phyloP scores from a whole-genome alignment of 192 early-diverging fungal species.

The Umbelopsis vinacea region DNA sequence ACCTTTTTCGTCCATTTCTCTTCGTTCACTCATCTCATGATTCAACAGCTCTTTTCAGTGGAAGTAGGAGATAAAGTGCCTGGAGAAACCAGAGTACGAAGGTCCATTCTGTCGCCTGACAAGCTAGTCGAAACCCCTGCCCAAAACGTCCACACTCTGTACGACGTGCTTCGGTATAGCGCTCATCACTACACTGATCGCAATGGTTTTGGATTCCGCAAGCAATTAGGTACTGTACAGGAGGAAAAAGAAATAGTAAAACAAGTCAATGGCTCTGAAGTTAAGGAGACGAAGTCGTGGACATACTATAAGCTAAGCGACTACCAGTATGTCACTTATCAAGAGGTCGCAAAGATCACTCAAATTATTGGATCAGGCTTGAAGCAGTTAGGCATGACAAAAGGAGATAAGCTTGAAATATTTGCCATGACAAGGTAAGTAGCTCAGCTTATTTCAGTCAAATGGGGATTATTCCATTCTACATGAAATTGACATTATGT shows the following conservation, averaged over 20 bases:
- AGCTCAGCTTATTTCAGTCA: background rate
- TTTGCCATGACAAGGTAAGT: conserved; percentile 41
- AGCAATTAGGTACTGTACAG: conserved; percentile 61
- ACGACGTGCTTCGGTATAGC: conserved; percentile 70
- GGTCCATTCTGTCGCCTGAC: conserved; percentile 53
- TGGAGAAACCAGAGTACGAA: conserved; percentile 46
- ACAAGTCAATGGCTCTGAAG: conserved; percentile 56
- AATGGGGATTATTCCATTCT: background rate
- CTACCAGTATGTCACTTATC: conserved; percentile 80
- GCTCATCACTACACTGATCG: conserved; percentile 53
- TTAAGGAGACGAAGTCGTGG: conserved; percentile 78
- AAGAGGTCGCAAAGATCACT: conserved; percentile 58
- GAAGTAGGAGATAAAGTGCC: conserved; percentile 23
- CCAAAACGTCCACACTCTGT: conserved; percentile 64
- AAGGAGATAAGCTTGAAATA: conserved; percentile 32
- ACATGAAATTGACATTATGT: background rate
- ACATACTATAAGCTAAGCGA: conserved; percentile 77
- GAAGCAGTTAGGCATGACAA: conserved; percentile 28
- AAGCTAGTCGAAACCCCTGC: conserved; percentile 50
- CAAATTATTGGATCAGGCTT: conserved; percentile 58
- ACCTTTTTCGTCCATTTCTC: no score
- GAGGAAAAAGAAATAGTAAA: conserved; percentile 77
- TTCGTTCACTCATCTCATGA: conserved; percentile 11
- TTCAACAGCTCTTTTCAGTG: conserved; percentile 25
- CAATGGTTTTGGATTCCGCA: conserved; percentile 72